Evolutionary conservation across 345 rosid species (phyloP), one percentile per base, ranked within the genome.

Genomic region (Melaleuca alternifolia): DNA sequence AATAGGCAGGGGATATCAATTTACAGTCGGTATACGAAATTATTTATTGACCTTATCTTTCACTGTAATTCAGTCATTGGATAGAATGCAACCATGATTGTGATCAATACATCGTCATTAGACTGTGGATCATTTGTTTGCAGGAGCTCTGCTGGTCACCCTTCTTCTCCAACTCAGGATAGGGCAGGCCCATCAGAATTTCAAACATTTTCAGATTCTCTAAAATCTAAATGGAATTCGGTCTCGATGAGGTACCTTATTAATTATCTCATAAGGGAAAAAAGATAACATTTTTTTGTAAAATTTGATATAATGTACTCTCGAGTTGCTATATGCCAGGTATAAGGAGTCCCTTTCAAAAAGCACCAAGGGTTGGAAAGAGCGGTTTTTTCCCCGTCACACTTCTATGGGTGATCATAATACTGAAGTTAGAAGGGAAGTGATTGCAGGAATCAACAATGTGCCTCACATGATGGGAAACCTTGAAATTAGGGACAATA

Each of bases 311-410:
- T 59, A 20, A 30, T 57, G 21, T 12, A 30, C 50, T 28, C 37
- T n/a, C 54, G 0, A 51, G 79, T 56, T 71, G 79, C 46, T 20
- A 71, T 71, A 71, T 33, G 48, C 79, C 83, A 95, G 97, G 87
- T 94, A 93, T 86, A 93, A 91, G 86, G 97, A 94, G 61, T 92
- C 96, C 2, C 89, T 94, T 85, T 91, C 96, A 50, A 94, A 88
- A 92, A 92, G 94, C 87, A 93, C 95, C n/a, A 92, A 93, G 88
- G 94, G 94, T 87, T 94, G 96, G 97, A 94, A 89, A 83, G 97
- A 94, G 89, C 93, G 93, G 89, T 85, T 90, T 44, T 95, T 94
- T 87, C 89, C 96, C 84, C 94, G 95, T 30, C 92, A 88, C 84
- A 79, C 90, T 89, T 88, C 92, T 18, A 84, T 90, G 91, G 88